Evolutionary conservation across 441 rosid species (phyloP).

Genomic region (Arabidopsis lyrata): DNA sequence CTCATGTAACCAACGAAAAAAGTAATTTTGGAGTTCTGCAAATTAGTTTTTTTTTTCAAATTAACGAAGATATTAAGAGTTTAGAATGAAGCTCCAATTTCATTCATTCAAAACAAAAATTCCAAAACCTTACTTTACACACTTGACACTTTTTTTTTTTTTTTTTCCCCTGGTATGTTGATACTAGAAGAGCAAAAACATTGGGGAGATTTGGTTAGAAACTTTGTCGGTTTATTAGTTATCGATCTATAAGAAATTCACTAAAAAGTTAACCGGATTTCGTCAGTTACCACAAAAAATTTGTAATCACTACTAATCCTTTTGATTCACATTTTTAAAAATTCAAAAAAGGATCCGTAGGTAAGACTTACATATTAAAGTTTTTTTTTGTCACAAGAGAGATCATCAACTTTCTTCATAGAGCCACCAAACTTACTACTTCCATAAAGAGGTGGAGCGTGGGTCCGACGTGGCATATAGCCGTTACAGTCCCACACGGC

Average conservation of each 20-base stretch:
- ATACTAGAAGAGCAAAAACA: no score
- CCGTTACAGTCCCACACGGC: slow-evolving; percentile 42
- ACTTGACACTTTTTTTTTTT: no score
- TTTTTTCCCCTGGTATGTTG: no score
- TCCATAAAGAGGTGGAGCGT: slow-evolving; percentile 42
- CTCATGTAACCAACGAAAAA: no score
- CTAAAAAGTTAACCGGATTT: background rate
- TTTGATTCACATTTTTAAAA: slow-evolving; percentile 12
- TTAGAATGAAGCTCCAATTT: background rate
- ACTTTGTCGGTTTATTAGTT: no score
- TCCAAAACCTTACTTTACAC: no score
- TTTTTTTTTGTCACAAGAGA: slow-evolving; percentile 10
- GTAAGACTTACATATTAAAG: background rate
- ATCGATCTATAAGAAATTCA: background rate
- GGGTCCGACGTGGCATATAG: slow-evolving; percentile 46
- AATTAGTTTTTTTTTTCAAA: no score
- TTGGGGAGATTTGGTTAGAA: no score
- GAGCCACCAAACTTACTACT: slow-evolving; percentile 7
- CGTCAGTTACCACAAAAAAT: background rate
- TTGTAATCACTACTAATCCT: slow-evolving; percentile 16
- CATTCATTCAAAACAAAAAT: background rate
- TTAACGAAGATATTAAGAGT: background rate
- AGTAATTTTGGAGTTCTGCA: no score
- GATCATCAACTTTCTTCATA: slow-evolving; percentile 1
- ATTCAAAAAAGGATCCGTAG: slow-evolving; percentile 19